Evolutionary conservation across 164 flowering plant species (phyloP), one percentile per base, ranked within the genome.

Genomic region (Magnolia changhungtana): DNA sequence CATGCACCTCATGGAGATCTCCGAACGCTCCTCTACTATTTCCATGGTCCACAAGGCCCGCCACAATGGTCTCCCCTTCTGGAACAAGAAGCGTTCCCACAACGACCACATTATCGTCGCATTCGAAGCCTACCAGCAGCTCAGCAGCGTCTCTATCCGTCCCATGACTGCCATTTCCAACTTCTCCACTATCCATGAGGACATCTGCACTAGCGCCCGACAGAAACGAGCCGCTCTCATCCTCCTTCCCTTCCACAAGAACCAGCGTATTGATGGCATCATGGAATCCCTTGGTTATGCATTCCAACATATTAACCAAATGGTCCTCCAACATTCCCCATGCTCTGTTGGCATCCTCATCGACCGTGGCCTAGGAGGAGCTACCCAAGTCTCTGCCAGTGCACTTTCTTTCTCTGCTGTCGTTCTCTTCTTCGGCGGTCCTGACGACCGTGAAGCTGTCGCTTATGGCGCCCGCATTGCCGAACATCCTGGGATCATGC

Each of bases 141-240:
- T 88, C 21, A 83, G 85, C 77, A 71, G 72, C 23, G 87, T 88
- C 27, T 73, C 83, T n/a, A 63, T 88, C 67, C 86, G 90, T 4
- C 87, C 88, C 59, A 88, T 86, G 90, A 88, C 88, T 0, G 90
- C 90, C 23, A 87, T 87, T 69, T 87, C 89, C 52, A n/a, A 84
- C n/a, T 69, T 86, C 51, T 0, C 71, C 75, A 77, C 50, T 67
- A 88, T 88, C 20, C 87, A 88, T 63, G 88, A 88, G 64, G 90
- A 88, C 66, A 82, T 88, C 24, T 85, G 86, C 82, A 74, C 79
- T 14, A 84, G 86, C 29, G 90, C 90, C 1, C 75, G 85, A 27
- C 75, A 74, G 63, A 88, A 88, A 77, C 84, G 84, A 0, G 85
- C 82, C 1, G 76, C 90, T 74, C 70, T 88, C 55, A 85, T 88